Percentiles rank a stretch among this genome's conserved stretches.
Conservation (phyloP, 2,329 filamentous ascomycete species). For the Aureobasidium mangrovei region DNA sequence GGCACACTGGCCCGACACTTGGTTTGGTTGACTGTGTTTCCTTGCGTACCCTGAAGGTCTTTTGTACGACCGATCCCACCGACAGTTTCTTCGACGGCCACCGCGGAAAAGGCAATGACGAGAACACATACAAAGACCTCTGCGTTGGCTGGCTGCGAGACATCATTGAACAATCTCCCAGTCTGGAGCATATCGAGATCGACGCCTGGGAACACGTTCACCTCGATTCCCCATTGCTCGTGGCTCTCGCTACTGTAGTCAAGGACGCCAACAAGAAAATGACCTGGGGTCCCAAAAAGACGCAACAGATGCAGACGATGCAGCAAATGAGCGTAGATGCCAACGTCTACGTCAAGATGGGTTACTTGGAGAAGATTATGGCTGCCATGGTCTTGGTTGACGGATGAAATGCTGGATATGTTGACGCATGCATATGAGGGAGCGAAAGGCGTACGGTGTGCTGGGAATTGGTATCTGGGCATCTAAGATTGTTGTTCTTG, state of each 20-base stretch:
- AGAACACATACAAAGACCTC: slow-evolving; percentile 64
- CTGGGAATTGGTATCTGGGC: background rate
- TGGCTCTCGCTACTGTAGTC: slow-evolving; percentile 47
- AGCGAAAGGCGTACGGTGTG: background rate
- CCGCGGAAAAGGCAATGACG: slow-evolving; percentile 41
- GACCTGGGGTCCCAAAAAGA: slow-evolving; percentile 63
- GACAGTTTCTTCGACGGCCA: slow-evolving; percentile 58
- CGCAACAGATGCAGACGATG: slow-evolving; percentile 37
- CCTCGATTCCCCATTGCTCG: slow-evolving; percentile 57
- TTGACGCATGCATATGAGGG: background rate
- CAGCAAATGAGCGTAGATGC: no score
- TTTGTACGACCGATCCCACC: slow-evolving; percentile 66
- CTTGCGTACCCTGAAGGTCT: slow-evolving; percentile 51
- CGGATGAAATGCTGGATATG: background rate
- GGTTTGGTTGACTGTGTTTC: slow-evolving; percentile 55
- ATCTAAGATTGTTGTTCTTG: background rate
- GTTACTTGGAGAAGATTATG: slow-evolving; percentile 17
- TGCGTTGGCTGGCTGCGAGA: slow-evolving; percentile 48
- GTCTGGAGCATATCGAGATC: slow-evolving; percentile 53
- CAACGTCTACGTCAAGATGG: background rate
- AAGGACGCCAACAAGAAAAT: slow-evolving; percentile 44
- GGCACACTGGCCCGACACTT: slow-evolving; percentile 57
- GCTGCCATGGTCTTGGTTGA: slow-evolving; percentile 15
- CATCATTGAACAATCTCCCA: slow-evolving; percentile 50
- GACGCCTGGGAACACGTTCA: slow-evolving; percentile 60